A percentile compares a stretch with the other conserved stretches of the same genome.
Evolutionary conservation across 768 basidiomycete genomes (phyloP).

Genomic region (Boletellus emodensis): DNA sequence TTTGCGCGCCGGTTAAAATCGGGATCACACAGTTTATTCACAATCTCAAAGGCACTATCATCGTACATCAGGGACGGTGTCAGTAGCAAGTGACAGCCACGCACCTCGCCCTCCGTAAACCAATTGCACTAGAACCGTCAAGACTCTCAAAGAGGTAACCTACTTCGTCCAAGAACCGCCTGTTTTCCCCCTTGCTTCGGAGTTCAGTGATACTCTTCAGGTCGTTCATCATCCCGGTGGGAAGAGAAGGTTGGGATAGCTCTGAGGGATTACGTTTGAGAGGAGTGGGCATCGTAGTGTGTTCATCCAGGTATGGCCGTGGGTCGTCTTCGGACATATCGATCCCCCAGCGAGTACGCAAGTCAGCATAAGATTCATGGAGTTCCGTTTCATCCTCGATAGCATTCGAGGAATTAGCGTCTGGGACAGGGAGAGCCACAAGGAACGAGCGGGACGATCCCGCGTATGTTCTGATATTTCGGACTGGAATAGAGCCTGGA

Average conservation of each 20-base stretch:
- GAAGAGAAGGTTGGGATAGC: constrained; percentile 40
- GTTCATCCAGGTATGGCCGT: constrained; percentile 28
- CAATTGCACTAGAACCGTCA: constrained; percentile 45
- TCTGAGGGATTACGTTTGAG: constrained; percentile 26
- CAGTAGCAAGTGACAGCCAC: not conserved
- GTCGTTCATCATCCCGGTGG: constrained; percentile 64
- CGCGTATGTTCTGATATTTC: constrained; percentile 63
- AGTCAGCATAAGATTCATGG: constrained; percentile 71
- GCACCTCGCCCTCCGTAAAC: constrained; percentile 67
- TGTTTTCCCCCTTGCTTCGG: constrained; percentile 72
- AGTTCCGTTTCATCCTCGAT: constrained; percentile 48
- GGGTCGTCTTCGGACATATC: constrained; percentile 76
- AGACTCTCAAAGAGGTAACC: constrained; percentile 85
- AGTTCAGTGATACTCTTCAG: constrained; percentile 79
- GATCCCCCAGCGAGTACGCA: constrained; percentile 78
- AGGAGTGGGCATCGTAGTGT: not conserved
- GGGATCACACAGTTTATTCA: constrained; percentile 64
- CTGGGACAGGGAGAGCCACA: constrained; percentile 48
- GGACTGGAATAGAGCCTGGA: constrained; percentile 23
- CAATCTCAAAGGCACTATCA: constrained; percentile 69
- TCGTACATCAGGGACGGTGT: not conserved
- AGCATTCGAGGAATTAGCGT: constrained; percentile 21
- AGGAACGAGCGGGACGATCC: constrained; percentile 80
- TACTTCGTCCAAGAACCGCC: constrained; percentile 78
- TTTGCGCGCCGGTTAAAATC: constrained; percentile 81